Evolutionary conservation across 1,139 yeast species (phyloP).

Genomic region (Pichiaceae sp.): DNA sequence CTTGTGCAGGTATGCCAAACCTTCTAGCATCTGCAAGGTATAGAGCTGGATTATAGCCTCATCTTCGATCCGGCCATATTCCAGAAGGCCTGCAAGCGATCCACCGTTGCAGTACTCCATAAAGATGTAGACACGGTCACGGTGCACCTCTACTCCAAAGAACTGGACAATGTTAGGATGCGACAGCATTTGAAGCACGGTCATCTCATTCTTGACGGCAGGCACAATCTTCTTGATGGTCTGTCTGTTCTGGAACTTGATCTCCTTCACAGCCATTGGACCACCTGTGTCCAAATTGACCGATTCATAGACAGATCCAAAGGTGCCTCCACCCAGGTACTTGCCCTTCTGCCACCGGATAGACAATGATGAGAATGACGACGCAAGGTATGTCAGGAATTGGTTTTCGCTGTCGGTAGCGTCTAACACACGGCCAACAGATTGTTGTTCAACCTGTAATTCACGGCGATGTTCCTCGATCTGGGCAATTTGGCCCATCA

Average conservation of each 20-base stretch:
- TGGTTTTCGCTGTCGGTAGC: slow-evolving; percentile 83
- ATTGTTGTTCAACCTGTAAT: slow-evolving; percentile 41
- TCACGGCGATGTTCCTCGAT: slow-evolving; percentile 50
- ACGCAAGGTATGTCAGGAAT: slow-evolving; percentile 76
- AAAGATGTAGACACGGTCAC: slow-evolving; percentile 89
- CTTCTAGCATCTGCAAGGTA: slow-evolving; percentile 89
- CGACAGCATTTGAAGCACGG: slow-evolving; percentile 85
- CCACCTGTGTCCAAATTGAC: slow-evolving; percentile 93
- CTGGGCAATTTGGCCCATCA: slow-evolving; percentile 48
- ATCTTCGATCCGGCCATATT: slow-evolving; percentile 91
- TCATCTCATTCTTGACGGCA: slow-evolving; percentile 91
- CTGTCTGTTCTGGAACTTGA: slow-evolving; percentile 82
- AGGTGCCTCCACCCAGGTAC: slow-evolving; percentile 91
- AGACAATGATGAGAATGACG: slow-evolving; percentile 83
- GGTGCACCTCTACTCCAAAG: slow-evolving; percentile 93
- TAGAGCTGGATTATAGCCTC: slow-evolving; percentile 89
- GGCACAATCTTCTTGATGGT: slow-evolving; percentile 81
- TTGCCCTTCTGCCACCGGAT: slow-evolving; percentile 97
- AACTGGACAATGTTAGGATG: slow-evolving; percentile 96
- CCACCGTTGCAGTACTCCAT: slow-evolving; percentile 99
- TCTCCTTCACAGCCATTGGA: slow-evolving; percentile 94
- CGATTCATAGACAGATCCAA: slow-evolving; percentile 91
- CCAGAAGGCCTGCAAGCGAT: slow-evolving; percentile 73
- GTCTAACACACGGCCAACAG: slow-evolving; percentile 84
- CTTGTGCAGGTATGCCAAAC: slow-evolving; percentile 88